Base-by-base conservation (phyloP, 495 filamentous ascomycete genomes). In the Aspergillus olivimuriae region DNA sequence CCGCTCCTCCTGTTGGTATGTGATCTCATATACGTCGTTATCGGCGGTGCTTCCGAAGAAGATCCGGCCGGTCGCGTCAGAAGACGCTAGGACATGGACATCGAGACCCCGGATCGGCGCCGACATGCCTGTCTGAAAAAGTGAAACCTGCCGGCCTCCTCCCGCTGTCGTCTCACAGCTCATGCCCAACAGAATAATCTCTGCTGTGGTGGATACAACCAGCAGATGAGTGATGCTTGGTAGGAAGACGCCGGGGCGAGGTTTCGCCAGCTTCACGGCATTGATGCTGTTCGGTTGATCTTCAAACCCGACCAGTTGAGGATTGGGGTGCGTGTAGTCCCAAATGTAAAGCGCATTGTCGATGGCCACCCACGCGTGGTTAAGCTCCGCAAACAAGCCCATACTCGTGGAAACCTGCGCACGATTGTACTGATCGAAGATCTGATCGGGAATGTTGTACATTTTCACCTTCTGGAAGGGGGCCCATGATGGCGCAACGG, bases 341-440 rank as follows among this genome's bases (percentile, higher is more conserved):
- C 92, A 99, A 10, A 99, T 72, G 58, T 97, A 99, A 19, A 99
- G 73, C 41, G 86, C 82, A 63, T 92, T 95, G 66, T 99, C 92
- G 56, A 99, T 94, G 1, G 86, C 76, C 16, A 94, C 83, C 89
- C 91, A 99, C 34, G 90, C 91, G 66, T 96, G 90, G 46, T 87
- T 87, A 51, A 99, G 62, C 60, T 89, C 84, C 16, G 92, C 86
- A 62, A 99, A 95, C 30, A 97, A 65, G 16, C 92, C 92, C 82
- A 97, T 94, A 56, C 75, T 78, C 9, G 91, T 92, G 18, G 82
- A 82, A 2, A 94, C 78, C 49, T 90, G 78, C 35, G 85, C 85
- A 16, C 74, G 68, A 60, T 99, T 94, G 60, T 89, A 87, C 53
- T 94, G 89, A 44, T 87, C 83, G 55, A 96, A 89, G 23, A 97